These are phyloP conservation scores for Aspergillaceae sp. DNA, from an alignment of 2,329 filamentous ascomycete species.

Conservation along the genomic window DNA sequence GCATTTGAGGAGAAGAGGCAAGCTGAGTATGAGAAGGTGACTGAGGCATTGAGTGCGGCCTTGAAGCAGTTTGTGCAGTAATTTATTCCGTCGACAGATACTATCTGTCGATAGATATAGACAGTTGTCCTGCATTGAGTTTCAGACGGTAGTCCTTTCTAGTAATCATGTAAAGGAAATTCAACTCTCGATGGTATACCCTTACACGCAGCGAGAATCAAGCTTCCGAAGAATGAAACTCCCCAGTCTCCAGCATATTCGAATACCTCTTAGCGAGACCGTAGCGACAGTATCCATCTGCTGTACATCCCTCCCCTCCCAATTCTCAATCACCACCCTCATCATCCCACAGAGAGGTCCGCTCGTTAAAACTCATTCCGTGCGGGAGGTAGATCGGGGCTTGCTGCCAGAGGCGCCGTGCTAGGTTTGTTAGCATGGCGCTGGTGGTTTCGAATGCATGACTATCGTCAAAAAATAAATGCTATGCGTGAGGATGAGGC, in stretches of 20 bases:
- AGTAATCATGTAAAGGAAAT: slow-evolving; percentile 4
- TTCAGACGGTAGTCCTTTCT: no score
- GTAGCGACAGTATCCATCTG: slow-evolving; percentile 10
- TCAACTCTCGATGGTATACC: slow-evolving; percentile 9
- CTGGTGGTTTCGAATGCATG: slow-evolving; percentile 11
- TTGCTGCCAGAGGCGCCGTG: slow-evolving; percentile 15
- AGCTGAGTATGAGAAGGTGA: slow-evolving; percentile 28
- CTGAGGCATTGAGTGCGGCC: slow-evolving; percentile 12
- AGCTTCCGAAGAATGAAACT: slow-evolving; percentile 11
- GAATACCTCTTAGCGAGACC: slow-evolving; percentile 20
- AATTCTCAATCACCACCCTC: slow-evolving; percentile 4
- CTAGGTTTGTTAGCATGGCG: slow-evolving; percentile 11
- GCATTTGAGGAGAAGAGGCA: slow-evolving; percentile 43
- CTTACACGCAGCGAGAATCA: slow-evolving; percentile 20
- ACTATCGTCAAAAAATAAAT: slow-evolving; percentile 10
- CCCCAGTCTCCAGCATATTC: slow-evolving; percentile 15
- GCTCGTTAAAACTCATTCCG: slow-evolving; percentile 18
- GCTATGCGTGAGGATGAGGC: slow-evolving; percentile 18
- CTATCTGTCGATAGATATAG: no score
- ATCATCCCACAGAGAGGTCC: slow-evolving; percentile 18
- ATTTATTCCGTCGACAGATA: neutral
- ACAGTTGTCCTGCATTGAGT: no score
- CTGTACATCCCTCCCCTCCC: slow-evolving; percentile 1
- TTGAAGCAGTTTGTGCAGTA: slow-evolving; percentile 16
- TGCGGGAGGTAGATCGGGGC: slow-evolving; percentile 18